These are phyloP conservation scores for Cryptosporidium viatorum DNA, from an alignment of 169 alveolate species.

Conservation along the genomic window DNA sequence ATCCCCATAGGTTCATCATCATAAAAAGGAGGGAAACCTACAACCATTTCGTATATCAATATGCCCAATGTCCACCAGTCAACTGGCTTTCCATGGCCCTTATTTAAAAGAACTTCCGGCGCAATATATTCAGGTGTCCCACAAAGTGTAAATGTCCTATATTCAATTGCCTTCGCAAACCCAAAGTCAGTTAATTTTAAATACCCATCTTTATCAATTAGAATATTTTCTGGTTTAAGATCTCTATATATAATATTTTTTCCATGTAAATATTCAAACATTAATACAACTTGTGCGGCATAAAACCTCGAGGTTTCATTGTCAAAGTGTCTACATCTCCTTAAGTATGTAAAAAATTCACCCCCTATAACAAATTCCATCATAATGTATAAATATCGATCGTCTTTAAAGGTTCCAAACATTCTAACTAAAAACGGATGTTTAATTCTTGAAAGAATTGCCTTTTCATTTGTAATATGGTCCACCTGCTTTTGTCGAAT, in stretches of 20 bases:
- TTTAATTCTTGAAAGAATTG: conserved; percentile 89
- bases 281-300: conserved; percentile 94
- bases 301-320: conserved; percentile 94
- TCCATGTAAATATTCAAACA: conserved; percentile 95
- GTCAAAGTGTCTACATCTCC: conserved; percentile 91
- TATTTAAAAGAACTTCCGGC: conserved; percentile 97
- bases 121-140: conserved; percentile 99
- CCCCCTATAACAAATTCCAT: conserved; percentile 95
- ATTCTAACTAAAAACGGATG: conserved; percentile 96
- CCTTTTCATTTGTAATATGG: conserved; percentile 95
- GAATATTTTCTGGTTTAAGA: conserved; percentile 96
- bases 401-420: conserved; percentile 83
- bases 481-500: conserved; percentile 91
- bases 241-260: conserved; percentile 93
- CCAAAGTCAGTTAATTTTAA: conserved; percentile 99
- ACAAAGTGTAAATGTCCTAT: conserved; percentile 98
- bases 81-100: conserved; percentile 96
- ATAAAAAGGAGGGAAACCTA: conserved; percentile 97
- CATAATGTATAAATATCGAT: conserved; percentile 80
- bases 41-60: conserved; percentile 96
- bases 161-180: conserved; percentile 97
- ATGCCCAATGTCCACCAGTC: conserved; percentile 99
- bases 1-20: conserved; percentile 97
- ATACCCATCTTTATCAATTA: conserved; percentile 96
- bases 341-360: conserved; percentile 92